Base-by-base conservation (phyloP, 495 filamentous ascomycete species). In the Aspergillus bridgeri region DNA sequence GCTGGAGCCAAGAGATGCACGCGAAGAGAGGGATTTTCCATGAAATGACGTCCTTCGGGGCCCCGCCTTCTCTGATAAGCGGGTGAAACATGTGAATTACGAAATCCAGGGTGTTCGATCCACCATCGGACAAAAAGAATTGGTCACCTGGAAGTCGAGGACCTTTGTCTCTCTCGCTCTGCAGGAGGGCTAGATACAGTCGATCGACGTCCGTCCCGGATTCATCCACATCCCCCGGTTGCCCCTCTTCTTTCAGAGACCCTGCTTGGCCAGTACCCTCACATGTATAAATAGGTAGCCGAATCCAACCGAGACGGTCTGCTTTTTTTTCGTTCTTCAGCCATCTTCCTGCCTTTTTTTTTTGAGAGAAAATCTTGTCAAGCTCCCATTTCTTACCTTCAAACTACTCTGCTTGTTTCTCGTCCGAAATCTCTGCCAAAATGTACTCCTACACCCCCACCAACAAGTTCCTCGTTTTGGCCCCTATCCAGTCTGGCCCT, bases 371-470 rank as follows among this genome's bases (percentile, higher is more conserved):
- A 51, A 54, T 25, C 6, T 24, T 50, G 38, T 56, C 20, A 33
- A 18, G 22, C 3, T 23, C 29, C 29, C 51, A 59, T 33, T 19
- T 17, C 21, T 0, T 21, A 8, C 27, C n/a, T 52, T 47, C 22
- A 53, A 49, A 49, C 44, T 46, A 56, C 43, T n/a, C n/a, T n/a
- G n/a, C 57, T 45, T 27, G 54, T 24, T 33, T 51, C 27, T 55
- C 59, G 47, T 42, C 38, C 5, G 38, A 20, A n/a, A 29, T 19
- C 27, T 43, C 53, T 54, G 54, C 51, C 63, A 74, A 61, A 61
- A 77, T 77, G 74, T 71, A 72, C 65, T 63, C 71, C 62, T 49
- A 66, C 57, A 71, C 71, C 56, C 60, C 72, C 57, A 64, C 67
- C 59, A 48, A 59, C 60, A 67, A 68, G 51, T 76, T 76, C 64